Base-by-base conservation (phyloP, 164 flowering plant species). In the Pachysandra terminalis region DNA sequence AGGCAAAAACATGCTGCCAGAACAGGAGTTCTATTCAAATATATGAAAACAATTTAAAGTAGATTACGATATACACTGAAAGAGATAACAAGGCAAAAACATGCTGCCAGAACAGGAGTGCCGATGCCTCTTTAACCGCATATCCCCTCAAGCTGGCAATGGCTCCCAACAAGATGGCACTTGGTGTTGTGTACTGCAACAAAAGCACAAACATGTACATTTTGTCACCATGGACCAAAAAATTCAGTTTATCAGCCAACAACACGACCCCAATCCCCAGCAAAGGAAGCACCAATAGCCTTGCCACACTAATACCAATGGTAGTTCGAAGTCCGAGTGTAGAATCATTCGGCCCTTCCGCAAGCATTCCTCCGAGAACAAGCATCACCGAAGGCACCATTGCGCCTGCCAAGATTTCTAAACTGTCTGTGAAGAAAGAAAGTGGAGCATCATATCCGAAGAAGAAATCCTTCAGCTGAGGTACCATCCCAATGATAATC, bases 361-460 rank as follows among this genome's bases (percentile, higher is more conserved):
- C 78, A 5, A 83, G 72, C 78, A 78, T 81, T 9, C 85, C 85
- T 27, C 85, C 87, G 16, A 83, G 78, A 51, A 78, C 41, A 15
- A 83, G 72, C 82, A 83, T 72, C 0, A 76, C 79, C 0, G 77
- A 76, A 0, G 85, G 87, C 19, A 81, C 79, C 79, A 73, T 71
- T 14, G 87, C 87, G 21, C 61, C 77, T 4, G 79, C 81, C 66
- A 80, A 1, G 9, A 83, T 78, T 1, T 66, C 71, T 21, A 79
- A 64, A 61, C 85, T 83, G 61, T 80, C 92, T 3, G 90, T 86
- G 53, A 91, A 23, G 69, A 94, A 87, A 8, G 79, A 69, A 12
- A 94, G 81, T 2, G 96, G 95, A 23, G 96, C 97, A 65, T 90
- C 90, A 32, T 69, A 40, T 25, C 91, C 96, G 56, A 89, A 93